Base-by-base conservation (phyloP, 2,329 filamentous ascomycete genomes). In the Trichoderma simmonsii region DNA sequence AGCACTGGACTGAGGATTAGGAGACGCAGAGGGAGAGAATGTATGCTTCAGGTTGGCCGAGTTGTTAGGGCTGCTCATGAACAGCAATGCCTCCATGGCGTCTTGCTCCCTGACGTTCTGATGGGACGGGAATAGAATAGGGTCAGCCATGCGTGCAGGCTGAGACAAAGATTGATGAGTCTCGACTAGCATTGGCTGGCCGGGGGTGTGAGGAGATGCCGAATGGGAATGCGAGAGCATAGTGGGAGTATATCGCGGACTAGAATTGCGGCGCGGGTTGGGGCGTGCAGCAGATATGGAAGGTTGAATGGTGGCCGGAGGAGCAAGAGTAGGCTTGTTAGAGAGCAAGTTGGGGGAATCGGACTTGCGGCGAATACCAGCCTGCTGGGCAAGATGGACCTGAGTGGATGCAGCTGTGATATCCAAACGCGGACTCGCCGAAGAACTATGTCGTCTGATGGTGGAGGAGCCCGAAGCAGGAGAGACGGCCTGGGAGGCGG, bases 1-100 rank as follows among this genome's bases (percentile, higher is more conserved):
- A 11, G 73, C 69, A 1, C 64, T 73, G 7, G 71, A 18, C 24
- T 76, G 76, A 2, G 78, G 78, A 4, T 76, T 80, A 18, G 83
- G 78, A 2, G 83, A 83, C 12, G 79, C 79, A 0, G 81, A 78
- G 0, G 83, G 81, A 0, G 87, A 85, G 72, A 89, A 89, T 11
- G 81, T 78, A 73, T 88, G 87, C 74, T 88, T 88, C 76, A 91
- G 81, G 73, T 89, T 90, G 56, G 87, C 85, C 59, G 91, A 91
- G 79, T 93, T 92, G 18, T 91, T 91, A 0, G 92, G 92, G 74
- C 91, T 93, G 77, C 92, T 94, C 89, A 96, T 92, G 77, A 95
- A 94, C 30, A 95, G 84, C 28, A 96, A 82, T 0, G 92, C 92
- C 78, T 95, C 93, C 61, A 95, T 90, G 6, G 93, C 93, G 77